These are phyloP conservation scores for Alternaria brassicae DNA, from an alignment of 2,329 filamentous ascomycete species.

Conservation along the genomic window DNA sequence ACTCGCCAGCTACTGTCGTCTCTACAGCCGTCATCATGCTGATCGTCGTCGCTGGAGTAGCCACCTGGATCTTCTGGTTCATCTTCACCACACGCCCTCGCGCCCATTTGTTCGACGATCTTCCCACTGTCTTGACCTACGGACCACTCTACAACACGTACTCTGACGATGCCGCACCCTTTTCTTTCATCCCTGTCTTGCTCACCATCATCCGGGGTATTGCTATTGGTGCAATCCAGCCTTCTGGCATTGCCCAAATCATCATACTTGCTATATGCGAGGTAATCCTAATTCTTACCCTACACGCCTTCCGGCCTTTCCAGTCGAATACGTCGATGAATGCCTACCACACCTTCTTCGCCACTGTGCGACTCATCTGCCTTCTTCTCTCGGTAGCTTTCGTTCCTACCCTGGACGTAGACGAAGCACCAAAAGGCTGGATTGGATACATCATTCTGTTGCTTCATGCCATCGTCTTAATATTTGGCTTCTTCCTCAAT, in stretches of 20 bases:
- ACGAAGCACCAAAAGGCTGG: slow-evolving; percentile 85
- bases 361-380: slow-evolving; percentile 75
- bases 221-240: slow-evolving; percentile 90
- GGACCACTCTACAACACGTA: slow-evolving; percentile 98
- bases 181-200: slow-evolving; percentile 84
- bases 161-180: slow-evolving; percentile 88
- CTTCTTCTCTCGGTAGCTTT: slow-evolving; percentile 68
- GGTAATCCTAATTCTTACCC: slow-evolving; percentile 83
- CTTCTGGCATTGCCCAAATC: slow-evolving; percentile 90
- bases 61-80: slow-evolving; percentile 78
- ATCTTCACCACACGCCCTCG: slow-evolving; percentile 83
- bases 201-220: slow-evolving; percentile 86
- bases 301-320: slow-evolving; percentile 90
- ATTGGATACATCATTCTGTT: slow-evolving; percentile 91
- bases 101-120: slow-evolving; percentile 89
- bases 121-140: slow-evolving; percentile 87
- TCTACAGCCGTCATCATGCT: slow-evolving; percentile 78
- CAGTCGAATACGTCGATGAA: slow-evolving; percentile 96
- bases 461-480: slow-evolving; percentile 81
- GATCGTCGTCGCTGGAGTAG: slow-evolving; percentile 73
- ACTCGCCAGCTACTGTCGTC: slow-evolving; percentile 74
- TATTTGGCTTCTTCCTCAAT: slow-evolving; percentile 93
- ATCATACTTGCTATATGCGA: slow-evolving; percentile 93
- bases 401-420: slow-evolving; percentile 79
- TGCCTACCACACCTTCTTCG: slow-evolving; percentile 87